Conservation (phyloP, 768 basidiomycete genomes). For the Trametes cinnabarina region DNA sequence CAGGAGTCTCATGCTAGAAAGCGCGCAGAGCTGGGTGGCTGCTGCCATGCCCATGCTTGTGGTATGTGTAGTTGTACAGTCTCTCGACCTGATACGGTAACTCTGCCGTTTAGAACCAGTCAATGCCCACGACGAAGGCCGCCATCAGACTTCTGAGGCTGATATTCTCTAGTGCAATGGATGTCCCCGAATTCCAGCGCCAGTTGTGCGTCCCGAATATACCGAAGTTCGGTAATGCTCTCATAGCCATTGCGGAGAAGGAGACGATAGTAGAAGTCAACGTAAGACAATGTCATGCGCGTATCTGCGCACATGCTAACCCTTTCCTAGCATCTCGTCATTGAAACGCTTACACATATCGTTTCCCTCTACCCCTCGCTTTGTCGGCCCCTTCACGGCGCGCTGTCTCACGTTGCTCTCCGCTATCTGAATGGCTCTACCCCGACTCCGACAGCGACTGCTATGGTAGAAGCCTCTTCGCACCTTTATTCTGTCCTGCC, state of each 20-base stretch:
- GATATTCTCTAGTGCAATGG: constrained; percentile 58
- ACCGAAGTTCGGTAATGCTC: constrained; percentile 62
- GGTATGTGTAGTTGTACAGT: constrained; percentile 49
- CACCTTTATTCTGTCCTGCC: constrained; percentile 62
- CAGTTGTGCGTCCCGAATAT: constrained; percentile 72
- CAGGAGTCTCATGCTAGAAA: constrained; percentile 60
- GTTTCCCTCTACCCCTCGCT: constrained; percentile 66
- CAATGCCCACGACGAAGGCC: constrained; percentile 55
- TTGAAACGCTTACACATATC: constrained; percentile 51
- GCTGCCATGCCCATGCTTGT: constrained; percentile 62
- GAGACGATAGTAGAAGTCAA: constrained; percentile 50
- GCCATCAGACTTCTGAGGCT: constrained; percentile 60
- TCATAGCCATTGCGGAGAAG: constrained; percentile 57
- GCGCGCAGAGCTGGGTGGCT: constrained; percentile 70
- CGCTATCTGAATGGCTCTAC: constrained; percentile 55
- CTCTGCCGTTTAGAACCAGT: constrained; percentile 57
- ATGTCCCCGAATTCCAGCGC: constrained; percentile 77
- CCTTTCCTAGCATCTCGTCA: constrained; percentile 34
- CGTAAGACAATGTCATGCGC: constrained; percentile 34
- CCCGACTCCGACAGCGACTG: constrained; percentile 39
- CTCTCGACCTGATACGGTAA: constrained; percentile 1
- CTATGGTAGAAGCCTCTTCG: constrained; percentile 49
- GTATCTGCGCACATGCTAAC: neutral
- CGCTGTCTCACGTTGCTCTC: constrained; percentile 53
- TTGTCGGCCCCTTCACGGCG: constrained; percentile 52